Conservation (phyloP, 179 eudicot species). For the Corrigiola litoralis region DNA sequence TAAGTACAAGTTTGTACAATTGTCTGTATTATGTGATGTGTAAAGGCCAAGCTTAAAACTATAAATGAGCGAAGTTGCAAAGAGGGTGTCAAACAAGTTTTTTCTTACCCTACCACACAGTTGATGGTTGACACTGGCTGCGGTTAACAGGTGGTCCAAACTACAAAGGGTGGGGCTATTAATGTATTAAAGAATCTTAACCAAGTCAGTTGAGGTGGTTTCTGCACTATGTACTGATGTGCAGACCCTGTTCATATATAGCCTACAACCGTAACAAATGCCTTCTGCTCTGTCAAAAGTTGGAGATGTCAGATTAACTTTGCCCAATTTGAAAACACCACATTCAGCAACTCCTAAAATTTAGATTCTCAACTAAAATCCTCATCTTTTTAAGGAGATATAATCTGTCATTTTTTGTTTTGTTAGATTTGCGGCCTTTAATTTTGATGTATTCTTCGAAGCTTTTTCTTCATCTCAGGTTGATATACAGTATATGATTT, state of each 20-base stretch:
- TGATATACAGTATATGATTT: no score
- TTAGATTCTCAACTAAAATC: not conserved
- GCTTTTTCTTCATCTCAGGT: no score
- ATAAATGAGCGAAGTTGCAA: not conserved
- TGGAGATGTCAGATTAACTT: not conserved
- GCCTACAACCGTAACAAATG: no score
- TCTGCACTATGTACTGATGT: not conserved
- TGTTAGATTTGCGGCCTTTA: no score
- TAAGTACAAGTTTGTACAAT: constrained; percentile 6
- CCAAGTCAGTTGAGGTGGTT: not conserved
- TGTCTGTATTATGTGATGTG: not conserved
- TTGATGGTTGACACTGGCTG: constrained; percentile 12
- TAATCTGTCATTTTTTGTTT: no score
- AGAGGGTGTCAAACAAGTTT: constrained; percentile 15
- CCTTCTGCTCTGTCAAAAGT: not conserved
- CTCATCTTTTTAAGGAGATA: no score
- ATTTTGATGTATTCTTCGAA: no score
- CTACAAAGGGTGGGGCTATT: not conserved
- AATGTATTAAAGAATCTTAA: not conserved
- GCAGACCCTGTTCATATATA: no score
- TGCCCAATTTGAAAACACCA: constrained; percentile 5
- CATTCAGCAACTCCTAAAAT: not conserved
- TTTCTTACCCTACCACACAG: constrained; percentile 5
- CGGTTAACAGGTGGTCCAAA: not conserved
- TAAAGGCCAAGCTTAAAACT: not conserved